A percentile compares a stretch with the other conserved stretches of the same genome.
Conservation (phyloP, 225 moss, liverwort and hornwort genomes). For the Pseudisothecium myosuroides region DNA sequence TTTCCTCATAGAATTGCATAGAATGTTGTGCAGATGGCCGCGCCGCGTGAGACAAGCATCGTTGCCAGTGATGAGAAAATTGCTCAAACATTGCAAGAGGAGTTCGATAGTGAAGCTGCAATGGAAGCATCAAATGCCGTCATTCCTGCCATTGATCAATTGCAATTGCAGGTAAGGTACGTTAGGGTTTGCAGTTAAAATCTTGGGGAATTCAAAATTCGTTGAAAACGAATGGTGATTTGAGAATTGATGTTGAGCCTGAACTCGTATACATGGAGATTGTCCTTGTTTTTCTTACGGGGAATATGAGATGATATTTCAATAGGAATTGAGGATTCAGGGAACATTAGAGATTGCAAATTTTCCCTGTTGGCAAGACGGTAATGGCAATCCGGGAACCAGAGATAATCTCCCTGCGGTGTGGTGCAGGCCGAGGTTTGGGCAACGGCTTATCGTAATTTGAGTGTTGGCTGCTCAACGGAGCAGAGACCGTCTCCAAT, state of each 20-base stretch:
- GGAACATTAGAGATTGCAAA: not conserved
- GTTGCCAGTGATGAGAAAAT: conserved; percentile 54
- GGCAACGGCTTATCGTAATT: not conserved
- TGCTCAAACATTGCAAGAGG: conserved; percentile 59
- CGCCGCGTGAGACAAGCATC: not conserved
- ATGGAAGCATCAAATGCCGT: not conserved
- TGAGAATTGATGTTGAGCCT: not conserved
- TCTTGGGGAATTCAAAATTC: not conserved
- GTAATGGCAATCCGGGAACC: no score
- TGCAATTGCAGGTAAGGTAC: conserved; percentile 12
- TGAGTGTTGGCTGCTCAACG: not conserved
- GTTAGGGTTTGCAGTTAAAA: not conserved
- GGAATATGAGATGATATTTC: not conserved
- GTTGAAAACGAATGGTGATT: not conserved
- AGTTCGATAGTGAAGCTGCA: conserved; percentile 35
- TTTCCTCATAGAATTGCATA: not conserved
- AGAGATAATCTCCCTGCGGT: not conserved
- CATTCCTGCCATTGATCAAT: not conserved
- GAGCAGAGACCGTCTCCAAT: not conserved
- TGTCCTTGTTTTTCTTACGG: not conserved
- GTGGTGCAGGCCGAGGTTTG: not conserved
- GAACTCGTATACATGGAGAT: not conserved
- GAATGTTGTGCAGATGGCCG: not conserved
- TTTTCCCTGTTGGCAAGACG: not conserved
- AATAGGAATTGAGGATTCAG: not conserved